These are phyloP conservation scores for Boletus speciosus DNA, from an alignment of 768 basidiomycete species.

Conservation along the genomic window DNA sequence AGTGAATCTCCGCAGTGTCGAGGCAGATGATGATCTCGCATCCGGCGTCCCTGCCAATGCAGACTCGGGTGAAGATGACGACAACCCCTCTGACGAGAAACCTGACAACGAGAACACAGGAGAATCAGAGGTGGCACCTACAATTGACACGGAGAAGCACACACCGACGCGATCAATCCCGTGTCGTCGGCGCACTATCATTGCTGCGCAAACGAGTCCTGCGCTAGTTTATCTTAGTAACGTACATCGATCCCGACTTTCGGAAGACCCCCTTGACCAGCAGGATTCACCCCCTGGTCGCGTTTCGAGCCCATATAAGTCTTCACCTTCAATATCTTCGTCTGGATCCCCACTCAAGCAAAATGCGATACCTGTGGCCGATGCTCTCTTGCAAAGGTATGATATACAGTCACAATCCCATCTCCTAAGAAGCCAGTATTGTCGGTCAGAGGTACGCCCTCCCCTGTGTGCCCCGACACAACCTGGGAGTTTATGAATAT, in stretches of 20 bases:
- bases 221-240: constrained; percentile 59
- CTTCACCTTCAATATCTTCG: constrained; percentile 65
- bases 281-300: constrained; percentile 42
- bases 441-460: constrained; percentile 73
- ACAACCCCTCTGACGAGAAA: constrained; percentile 45
- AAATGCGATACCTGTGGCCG: constrained; percentile 43
- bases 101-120: constrained; percentile 23
- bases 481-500: not conserved
- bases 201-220: constrained; percentile 71
- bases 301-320: constrained; percentile 54
- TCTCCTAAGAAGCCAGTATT: constrained; percentile 82
- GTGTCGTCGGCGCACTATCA: constrained; percentile 47
- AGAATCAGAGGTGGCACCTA: constrained; percentile 10
- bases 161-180: constrained; percentile 10
- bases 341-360: constrained; percentile 44
- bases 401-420: constrained; percentile 63
- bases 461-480: not conserved
- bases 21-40: constrained; percentile 41
- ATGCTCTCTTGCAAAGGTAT: constrained; percentile 64
- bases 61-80: constrained; percentile 37
- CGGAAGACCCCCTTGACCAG: constrained; percentile 75
- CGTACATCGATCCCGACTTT: constrained; percentile 51
- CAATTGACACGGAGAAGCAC: constrained; percentile 14
- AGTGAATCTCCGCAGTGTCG: constrained; percentile 46
- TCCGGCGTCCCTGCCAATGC: constrained; percentile 19